These are phyloP conservation scores for Gentiana dahurica DNA, from an alignment of 257 asterid species.

Conservation along the genomic window DNA sequence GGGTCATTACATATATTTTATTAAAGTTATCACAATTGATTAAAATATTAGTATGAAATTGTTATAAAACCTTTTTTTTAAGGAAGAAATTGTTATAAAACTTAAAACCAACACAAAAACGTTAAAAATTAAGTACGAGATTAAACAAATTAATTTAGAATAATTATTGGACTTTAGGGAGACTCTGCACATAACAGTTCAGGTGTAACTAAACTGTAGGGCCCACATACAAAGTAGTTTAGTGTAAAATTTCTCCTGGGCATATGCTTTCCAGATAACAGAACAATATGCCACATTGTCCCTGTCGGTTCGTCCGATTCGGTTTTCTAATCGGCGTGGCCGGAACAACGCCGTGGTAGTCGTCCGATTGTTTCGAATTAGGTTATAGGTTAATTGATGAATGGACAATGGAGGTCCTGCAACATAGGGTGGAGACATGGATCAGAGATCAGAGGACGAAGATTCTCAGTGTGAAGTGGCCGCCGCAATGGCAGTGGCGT, in stretches of 20 bases:
- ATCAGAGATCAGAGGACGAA: slow-evolving; percentile 73
- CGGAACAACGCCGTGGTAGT: background rate
- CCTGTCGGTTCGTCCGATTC: background rate
- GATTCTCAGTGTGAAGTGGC: slow-evolving; percentile 68
- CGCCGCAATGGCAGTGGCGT: slow-evolving; percentile 85
- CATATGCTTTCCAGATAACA: slow-evolving; percentile 1
- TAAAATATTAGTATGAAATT: too few relatives aligned
- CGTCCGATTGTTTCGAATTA: slow-evolving; percentile 13
- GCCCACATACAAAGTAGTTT: too few relatives aligned
- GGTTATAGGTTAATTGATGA: slow-evolving; percentile 32
- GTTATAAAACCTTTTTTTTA: too few relatives aligned
- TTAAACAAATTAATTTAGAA: too few relatives aligned
- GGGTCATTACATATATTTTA: too few relatives aligned
- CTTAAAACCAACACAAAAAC: too few relatives aligned
- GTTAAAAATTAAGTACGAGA: too few relatives aligned
- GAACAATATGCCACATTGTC: background rate
- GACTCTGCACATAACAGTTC: too few relatives aligned
- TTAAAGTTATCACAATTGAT: too few relatives aligned
- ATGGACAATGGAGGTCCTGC: slow-evolving; percentile 64
- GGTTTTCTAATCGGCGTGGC: background rate
- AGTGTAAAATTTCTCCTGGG: background rate
- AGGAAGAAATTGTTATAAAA: too few relatives aligned
- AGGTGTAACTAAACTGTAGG: too few relatives aligned
- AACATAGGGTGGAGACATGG: slow-evolving; percentile 83
- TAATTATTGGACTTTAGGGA: too few relatives aligned